Evolutionary conservation across 768 basidiomycete genomes (phyloP).

Genomic region (Collybia sp.): DNA sequence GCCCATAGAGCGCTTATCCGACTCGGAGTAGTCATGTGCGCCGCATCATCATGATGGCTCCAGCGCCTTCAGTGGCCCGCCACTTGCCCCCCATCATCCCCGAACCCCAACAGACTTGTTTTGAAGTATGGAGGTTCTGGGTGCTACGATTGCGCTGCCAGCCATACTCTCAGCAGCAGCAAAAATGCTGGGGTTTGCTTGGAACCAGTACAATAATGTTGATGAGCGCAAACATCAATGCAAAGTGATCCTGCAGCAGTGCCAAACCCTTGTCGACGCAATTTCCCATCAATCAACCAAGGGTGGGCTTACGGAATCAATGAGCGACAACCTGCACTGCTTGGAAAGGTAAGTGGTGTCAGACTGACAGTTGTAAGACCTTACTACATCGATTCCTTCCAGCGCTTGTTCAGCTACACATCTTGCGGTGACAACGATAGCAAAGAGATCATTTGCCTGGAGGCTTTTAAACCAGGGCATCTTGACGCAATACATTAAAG

Average conservation of each 20-base stretch:
- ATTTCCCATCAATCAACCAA: constrained; percentile 3
- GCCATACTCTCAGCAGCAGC: constrained; percentile 4
- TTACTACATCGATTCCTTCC: neutral
- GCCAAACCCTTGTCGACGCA: constrained; percentile 5
- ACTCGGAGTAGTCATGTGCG: too few relatives aligned
- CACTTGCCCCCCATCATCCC: too few relatives aligned
- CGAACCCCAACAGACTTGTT: too few relatives aligned
- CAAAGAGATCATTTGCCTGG: constrained; percentile 12
- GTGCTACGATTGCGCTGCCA: constrained; percentile 1
- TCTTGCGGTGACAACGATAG: constrained; percentile 6
- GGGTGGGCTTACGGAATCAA: neutral
- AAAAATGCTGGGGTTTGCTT: constrained; percentile 1
- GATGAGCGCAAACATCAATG: constrained; percentile 7
- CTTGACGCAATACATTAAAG: constrained; percentile 7
- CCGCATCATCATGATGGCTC: too few relatives aligned
- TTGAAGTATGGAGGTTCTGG: neutral
- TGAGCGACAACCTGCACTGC: constrained; percentile 3
- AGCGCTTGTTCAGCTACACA: constrained; percentile 10
- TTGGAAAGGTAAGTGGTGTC: constrained; percentile 6
- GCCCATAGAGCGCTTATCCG: too few relatives aligned
- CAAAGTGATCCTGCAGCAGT: constrained; percentile 7
- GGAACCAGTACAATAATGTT: constrained; percentile 4
- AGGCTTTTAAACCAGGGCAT: constrained; percentile 11
- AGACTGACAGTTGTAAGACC: neutral
- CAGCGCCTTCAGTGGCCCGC: too few relatives aligned